Conservation (phyloP, 306 rosid genomes). For the Lathyrus oleraceus region DNA sequence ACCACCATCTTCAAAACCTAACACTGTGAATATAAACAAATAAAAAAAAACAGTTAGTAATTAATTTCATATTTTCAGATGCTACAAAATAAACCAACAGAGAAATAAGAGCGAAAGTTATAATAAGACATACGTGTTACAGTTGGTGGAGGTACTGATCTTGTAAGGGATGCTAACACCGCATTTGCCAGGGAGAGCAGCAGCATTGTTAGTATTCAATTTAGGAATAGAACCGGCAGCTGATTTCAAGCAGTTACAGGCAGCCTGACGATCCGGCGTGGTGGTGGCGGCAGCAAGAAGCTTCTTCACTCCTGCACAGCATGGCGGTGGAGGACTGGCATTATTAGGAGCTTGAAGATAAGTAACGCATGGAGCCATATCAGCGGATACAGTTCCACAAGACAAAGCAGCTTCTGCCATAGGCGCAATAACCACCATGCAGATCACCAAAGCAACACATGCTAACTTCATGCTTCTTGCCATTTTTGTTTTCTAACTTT, state of each 20-base stretch:
- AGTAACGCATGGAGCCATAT: no score
- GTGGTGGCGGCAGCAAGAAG: constrained; percentile 28
- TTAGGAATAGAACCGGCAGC: background rate
- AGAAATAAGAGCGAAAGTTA: no score
- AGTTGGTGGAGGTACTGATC: constrained; percentile 43
- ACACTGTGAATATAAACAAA: no score
- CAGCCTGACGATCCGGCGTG: constrained; percentile 43
- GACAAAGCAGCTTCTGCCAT: no score
- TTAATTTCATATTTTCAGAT: no score
- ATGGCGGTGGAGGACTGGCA: no score
- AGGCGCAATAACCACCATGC: constrained; percentile 35
- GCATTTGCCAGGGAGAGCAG: constrained; percentile 28
- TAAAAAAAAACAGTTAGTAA: no score
- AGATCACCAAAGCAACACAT: constrained; percentile 28
- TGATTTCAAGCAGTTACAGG: constrained; percentile 22
- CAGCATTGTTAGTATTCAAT: background rate
- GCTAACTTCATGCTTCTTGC: constrained; percentile 32
- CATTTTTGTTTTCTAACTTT: constrained; percentile 3
- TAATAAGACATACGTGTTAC: constrained; percentile 22
- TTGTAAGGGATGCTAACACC: constrained; percentile 40
- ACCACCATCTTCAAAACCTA: no score
- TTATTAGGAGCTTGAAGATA: no score
- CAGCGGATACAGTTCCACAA: no score
- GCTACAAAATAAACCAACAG: background rate
- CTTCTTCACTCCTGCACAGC: constrained; percentile 1